Evolutionary conservation across 768 basidiomycete genomes (phyloP).

Genomic region (Tricholomella constricta): DNA sequence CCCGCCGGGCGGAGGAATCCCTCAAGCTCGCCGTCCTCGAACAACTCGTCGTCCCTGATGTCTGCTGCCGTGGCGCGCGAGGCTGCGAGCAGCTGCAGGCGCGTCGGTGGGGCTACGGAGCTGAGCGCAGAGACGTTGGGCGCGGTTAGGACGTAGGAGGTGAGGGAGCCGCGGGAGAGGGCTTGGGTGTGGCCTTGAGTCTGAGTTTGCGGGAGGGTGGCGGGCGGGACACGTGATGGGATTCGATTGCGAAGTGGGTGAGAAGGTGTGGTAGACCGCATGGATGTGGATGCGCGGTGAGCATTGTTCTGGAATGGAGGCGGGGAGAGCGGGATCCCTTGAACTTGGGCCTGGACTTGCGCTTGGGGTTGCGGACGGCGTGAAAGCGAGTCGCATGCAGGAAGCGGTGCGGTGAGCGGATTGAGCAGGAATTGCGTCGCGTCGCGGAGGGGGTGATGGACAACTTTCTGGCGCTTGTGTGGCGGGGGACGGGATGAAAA

Average conservation of each 20-base stretch:
- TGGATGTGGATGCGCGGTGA: background rate
- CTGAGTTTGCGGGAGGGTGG: background rate
- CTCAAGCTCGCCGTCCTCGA: slow-evolving; percentile 69
- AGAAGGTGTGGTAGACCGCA: background rate
- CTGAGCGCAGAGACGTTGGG: slow-evolving; percentile 25
- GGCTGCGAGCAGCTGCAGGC: slow-evolving; percentile 63
- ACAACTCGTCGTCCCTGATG: slow-evolving; percentile 72
- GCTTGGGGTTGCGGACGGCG: background rate
- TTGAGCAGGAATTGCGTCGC: slow-evolving; percentile 61
- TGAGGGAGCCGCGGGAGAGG: slow-evolving; percentile 6
- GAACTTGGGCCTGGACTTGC: background rate
- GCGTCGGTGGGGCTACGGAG: slow-evolving; percentile 47
- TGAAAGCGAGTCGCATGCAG: slow-evolving; percentile 12
- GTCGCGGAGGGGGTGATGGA: slow-evolving; percentile 34
- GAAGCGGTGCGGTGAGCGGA: slow-evolving; percentile 45
- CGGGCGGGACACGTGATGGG: background rate
- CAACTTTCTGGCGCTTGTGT: slow-evolving; percentile 17
- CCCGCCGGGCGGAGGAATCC: slow-evolving; percentile 52
- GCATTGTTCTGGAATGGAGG: slow-evolving; percentile 5
- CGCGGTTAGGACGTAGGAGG: slow-evolving; percentile 56
- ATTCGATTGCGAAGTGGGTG: background rate
- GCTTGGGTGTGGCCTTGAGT: background rate
- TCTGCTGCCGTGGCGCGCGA: slow-evolving; percentile 53
- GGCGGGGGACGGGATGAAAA: slow-evolving; percentile 1
- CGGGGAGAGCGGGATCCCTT: background rate